phyloP scores from a whole-genome alignment of 1,284 basidiomycete genomes.

The Sanguinoderma infundibulare region DNA sequence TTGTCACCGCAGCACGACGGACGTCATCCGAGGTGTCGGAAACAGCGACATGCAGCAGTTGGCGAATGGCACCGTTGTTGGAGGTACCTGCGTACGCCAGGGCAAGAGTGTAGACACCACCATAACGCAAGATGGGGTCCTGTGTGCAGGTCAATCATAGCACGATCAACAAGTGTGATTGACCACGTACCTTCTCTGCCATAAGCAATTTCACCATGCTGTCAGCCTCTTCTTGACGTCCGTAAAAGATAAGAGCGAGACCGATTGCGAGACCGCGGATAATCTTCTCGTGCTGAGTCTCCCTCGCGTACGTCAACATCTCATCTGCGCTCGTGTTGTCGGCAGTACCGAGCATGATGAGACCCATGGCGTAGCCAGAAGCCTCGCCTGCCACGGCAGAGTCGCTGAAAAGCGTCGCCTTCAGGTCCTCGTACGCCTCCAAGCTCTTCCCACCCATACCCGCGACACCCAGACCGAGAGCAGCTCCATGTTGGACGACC shows the following conservation, averaged over 20 bases:
- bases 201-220: conserved; percentile 75
- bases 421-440: conserved; percentile 91
- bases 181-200: conserved; percentile 78
- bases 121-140: conserved; percentile 96
- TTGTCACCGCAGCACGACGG: conserved; percentile 91
- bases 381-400: conserved; percentile 95
- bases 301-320: conserved; percentile 92
- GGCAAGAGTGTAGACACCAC: conserved; percentile 93
- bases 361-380: conserved; percentile 93
- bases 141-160: conserved; percentile 35
- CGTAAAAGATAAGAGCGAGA: conserved; percentile 89
- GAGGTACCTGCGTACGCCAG: conserved; percentile 95
- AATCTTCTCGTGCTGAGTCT: conserved; percentile 98
- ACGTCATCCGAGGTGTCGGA: conserved; percentile 98
- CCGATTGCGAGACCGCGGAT: conserved; percentile 93
- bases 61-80: conserved; percentile 90
- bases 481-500: conserved; percentile 94
- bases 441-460: conserved; percentile 90
- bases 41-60: conserved; percentile 91
- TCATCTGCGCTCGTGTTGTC: conserved; percentile 81
- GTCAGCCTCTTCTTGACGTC: conserved; percentile 89
- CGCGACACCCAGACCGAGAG: conserved; percentile 90
- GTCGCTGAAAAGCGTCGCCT: conserved; percentile 87
- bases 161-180: conserved; percentile 10
- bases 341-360: conserved; percentile 94